Percentiles rank a stretch among this genome's conserved stretches.
Evolutionary conservation across 2,329 filamentous ascomycete species (phyloP).

Genomic region (Basipetospora chlamydospora): DNA sequence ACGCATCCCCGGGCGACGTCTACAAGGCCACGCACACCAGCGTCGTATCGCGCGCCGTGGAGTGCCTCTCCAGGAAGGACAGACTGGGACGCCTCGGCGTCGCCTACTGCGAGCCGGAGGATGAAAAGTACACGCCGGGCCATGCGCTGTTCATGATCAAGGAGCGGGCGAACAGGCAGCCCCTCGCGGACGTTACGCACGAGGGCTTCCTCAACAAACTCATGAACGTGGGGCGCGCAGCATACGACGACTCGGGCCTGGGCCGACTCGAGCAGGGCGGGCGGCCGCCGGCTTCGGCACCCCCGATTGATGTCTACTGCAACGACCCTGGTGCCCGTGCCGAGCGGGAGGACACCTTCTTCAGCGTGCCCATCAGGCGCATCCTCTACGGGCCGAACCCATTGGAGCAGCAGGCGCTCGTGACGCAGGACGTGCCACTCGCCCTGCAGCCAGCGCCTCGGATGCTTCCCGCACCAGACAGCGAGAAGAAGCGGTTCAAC

Average conservation of each 20-base stretch:
- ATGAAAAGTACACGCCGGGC: slow-evolving; percentile 49
- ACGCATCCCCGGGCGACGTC: slow-evolving; percentile 59
- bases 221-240: slow-evolving; percentile 59
- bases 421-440: slow-evolving; percentile 57
- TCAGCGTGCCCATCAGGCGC: slow-evolving; percentile 64
- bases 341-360: slow-evolving; percentile 62
- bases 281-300: slow-evolving; percentile 64
- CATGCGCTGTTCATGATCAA: slow-evolving; percentile 75
- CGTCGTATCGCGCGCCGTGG: slow-evolving; percentile 59
- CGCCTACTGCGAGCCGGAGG: slow-evolving; percentile 53
- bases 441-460: slow-evolving; percentile 46
- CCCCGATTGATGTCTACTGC: slow-evolving; percentile 70
- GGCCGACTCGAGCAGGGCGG: slow-evolving; percentile 68
- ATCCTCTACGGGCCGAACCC: slow-evolving; percentile 53
- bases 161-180: slow-evolving; percentile 49
- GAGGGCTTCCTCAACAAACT: slow-evolving; percentile 62
- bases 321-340: slow-evolving; percentile 47
- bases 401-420: slow-evolving; percentile 55
- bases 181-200: slow-evolving; percentile 52
- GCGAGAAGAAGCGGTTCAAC: slow-evolving; percentile 71
- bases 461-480: slow-evolving; percentile 65
- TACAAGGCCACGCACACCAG: slow-evolving; percentile 54
- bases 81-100: slow-evolving; percentile 53
- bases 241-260: slow-evolving; percentile 57
- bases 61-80: slow-evolving; percentile 38